Conservation (phyloP, 2,329 filamentous ascomycete genomes). For the Diaporthe vaccinii region DNA sequence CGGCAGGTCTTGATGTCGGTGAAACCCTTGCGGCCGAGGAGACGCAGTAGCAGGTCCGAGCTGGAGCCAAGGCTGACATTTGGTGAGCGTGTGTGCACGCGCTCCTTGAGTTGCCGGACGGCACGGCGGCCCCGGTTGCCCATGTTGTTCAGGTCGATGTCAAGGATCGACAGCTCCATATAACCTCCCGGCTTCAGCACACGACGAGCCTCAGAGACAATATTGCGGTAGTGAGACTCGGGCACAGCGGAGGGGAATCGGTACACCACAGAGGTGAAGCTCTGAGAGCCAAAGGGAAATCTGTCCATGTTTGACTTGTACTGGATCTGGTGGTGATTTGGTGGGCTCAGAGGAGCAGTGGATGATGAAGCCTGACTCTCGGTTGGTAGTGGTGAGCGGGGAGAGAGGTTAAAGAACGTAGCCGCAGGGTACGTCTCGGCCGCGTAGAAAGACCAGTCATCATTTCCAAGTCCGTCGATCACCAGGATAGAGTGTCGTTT, state of each 20-base stretch:
- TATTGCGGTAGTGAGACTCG: slow-evolving; percentile 76
- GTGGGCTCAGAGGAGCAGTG: slow-evolving; percentile 68
- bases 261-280: slow-evolving; percentile 82
- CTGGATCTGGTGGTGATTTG: slow-evolving; percentile 82
- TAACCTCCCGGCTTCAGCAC: slow-evolving; percentile 84
- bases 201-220: slow-evolving; percentile 81
- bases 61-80: slow-evolving; percentile 72
- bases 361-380: slow-evolving; percentile 58
- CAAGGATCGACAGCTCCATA: slow-evolving; percentile 83
- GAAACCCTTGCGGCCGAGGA: slow-evolving; percentile 79
- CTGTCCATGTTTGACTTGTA: slow-evolving; percentile 73
- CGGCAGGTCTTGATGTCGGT: slow-evolving; percentile 80
- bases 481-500: slow-evolving; percentile 79
- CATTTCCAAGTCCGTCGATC: slow-evolving; percentile 86
- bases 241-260: slow-evolving; percentile 81
- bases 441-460: slow-evolving; percentile 90
- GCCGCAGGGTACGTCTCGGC: slow-evolving; percentile 83
- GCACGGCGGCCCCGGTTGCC: slow-evolving; percentile 77
- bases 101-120: slow-evolving; percentile 79
- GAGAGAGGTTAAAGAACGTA: slow-evolving; percentile 82
- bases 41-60: slow-evolving; percentile 72
- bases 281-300: slow-evolving; percentile 82
- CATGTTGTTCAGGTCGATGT: slow-evolving; percentile 87
- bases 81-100: slow-evolving; percentile 72
- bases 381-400: slow-evolving; percentile 64